Base-by-base conservation (phyloP, 2,329 filamentous ascomycete species). In the Xylaria sp. region DNA sequence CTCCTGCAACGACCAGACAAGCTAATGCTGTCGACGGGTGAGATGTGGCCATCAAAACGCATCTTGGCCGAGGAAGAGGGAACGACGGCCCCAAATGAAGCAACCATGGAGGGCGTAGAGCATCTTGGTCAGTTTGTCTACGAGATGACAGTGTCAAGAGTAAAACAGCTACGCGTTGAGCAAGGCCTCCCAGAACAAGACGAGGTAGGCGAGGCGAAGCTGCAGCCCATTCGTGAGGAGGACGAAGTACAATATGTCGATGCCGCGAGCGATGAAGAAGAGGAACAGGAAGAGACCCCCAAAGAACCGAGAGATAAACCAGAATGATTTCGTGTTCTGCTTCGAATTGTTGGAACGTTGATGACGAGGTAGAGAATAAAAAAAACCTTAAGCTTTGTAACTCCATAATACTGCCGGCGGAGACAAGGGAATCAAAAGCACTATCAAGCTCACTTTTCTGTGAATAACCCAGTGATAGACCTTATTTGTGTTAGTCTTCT, bases 61-160 rank as follows among this genome's bases (percentile, higher is more conserved):
- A 76, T 81, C 4, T 78, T 83, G 12, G 75, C 79, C 3, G 84
- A 84, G 55, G 79, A 77, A 20, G 82, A 83, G 9, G 84, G 84
- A 20, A 82, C 84, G 7, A 77, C 82, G 7, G 82, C 87, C 7
- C 81, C 84, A 1, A 86, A 86, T 13, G 86, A 88, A 74, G 90
- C 89, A 0, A 84, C 89, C 23, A 98, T 99, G 93, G 92, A 95
- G 74, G 89, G 92, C 39, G 90, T 98, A 0, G 95, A 99, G 82
- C 96, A 99, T 82, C 80, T 99, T 41, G 96, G 96, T 0, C 92
- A 97, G 81, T 99, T 97, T 79, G 95, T 99, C 25, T 97, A 89
- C 78, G 93, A 99, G 80, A 99, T 99, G 93, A 97, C 94, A 3
- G 88, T 91, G 55, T 87, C 86, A 1, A 85, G 81, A 75, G 72